Evolutionary conservation across 352 stramenopile species (phyloP).

Genomic region (Globisporangium paddicum): DNA sequence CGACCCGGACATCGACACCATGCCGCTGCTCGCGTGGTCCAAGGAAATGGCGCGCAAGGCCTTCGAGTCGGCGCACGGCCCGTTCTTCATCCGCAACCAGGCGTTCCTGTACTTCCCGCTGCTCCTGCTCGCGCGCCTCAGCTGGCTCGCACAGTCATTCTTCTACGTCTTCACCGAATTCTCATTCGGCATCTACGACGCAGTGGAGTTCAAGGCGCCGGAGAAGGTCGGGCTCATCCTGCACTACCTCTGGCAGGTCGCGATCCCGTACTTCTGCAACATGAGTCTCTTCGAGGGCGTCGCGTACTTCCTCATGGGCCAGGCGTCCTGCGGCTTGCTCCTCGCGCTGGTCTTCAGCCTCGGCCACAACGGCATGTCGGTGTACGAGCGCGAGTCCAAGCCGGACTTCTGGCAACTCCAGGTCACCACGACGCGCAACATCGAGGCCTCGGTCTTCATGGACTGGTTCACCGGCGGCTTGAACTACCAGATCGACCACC

Average conservation of each 20-base stretch:
- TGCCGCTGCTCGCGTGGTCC: slow-evolving; percentile 97
- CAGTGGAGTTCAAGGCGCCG: slow-evolving; percentile 80
- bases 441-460: slow-evolving; percentile 91
- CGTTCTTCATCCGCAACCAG: slow-evolving; percentile 93
- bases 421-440: slow-evolving; percentile 97
- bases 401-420: slow-evolving; percentile 99
- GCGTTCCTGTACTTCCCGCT: slow-evolving; percentile 97
- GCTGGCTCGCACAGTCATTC: slow-evolving; percentile 96
- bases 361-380: slow-evolving; percentile 98
- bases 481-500: slow-evolving; percentile 99
- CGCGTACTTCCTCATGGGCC: slow-evolving; percentile 78
- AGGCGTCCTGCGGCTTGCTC: slow-evolving; percentile 92
- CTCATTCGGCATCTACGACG: slow-evolving; percentile 78
- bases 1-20: slow-evolving; percentile 99
- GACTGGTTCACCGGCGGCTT: slow-evolving; percentile 98
- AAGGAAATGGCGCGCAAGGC: slow-evolving; percentile 92
- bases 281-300: slow-evolving; percentile 72
- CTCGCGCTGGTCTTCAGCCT: slow-evolving; percentile 96
- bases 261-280: slow-evolving; percentile 56
- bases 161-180: slow-evolving; percentile 92
- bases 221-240: slow-evolving; percentile 72
- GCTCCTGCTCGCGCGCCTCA: slow-evolving; percentile 94
- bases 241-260: slow-evolving; percentile 93
- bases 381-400: slow-evolving; percentile 94
- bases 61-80: slow-evolving; percentile 71